Evolutionary conservation across 352 stramenopile genomes (phyloP).

Genomic region (Pythium grandisporangium): DNA sequence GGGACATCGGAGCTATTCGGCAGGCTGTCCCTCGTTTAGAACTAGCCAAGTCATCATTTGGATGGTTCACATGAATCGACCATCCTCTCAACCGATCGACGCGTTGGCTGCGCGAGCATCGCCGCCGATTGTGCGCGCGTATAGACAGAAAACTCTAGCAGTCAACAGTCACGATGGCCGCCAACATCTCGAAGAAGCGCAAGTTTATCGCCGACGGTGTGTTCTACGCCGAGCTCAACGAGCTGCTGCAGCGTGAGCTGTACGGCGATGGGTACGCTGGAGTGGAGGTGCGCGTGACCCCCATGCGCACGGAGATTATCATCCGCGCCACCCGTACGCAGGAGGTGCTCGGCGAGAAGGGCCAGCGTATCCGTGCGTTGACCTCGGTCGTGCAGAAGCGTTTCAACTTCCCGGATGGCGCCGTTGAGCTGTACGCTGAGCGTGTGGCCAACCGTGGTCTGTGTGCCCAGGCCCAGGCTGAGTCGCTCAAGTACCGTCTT

Average conservation of each 20-base stretch:
- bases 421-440: constrained; percentile 98
- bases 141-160: too few species aligned
- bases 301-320: constrained; percentile 99
- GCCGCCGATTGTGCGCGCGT: too few species aligned
- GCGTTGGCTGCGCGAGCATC: not conserved
- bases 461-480: constrained; percentile 97
- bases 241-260: constrained; percentile 97
- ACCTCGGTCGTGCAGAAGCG: constrained; percentile 99
- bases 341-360: constrained; percentile 99
- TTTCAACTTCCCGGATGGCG: constrained; percentile 93
- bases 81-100: not conserved
- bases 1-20: not conserved
- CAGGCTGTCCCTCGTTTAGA: too few species aligned
- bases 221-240: constrained; percentile 99
- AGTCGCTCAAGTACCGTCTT: constrained; percentile 99
- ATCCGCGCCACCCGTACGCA: constrained; percentile 99
- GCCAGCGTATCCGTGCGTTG: constrained; percentile 98
- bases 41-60: too few species aligned
- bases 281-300: constrained; percentile 98
- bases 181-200: constrained; percentile 98
- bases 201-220: constrained; percentile 99
- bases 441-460: constrained; percentile 97
- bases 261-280: constrained; percentile 98
- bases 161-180: constrained; percentile 55
- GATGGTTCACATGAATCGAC: too few species aligned